Percentiles rank a stretch among this genome's conserved stretches.
Conservation (phyloP, 441 rosid genomes). For the Omphalea diandra region DNA sequence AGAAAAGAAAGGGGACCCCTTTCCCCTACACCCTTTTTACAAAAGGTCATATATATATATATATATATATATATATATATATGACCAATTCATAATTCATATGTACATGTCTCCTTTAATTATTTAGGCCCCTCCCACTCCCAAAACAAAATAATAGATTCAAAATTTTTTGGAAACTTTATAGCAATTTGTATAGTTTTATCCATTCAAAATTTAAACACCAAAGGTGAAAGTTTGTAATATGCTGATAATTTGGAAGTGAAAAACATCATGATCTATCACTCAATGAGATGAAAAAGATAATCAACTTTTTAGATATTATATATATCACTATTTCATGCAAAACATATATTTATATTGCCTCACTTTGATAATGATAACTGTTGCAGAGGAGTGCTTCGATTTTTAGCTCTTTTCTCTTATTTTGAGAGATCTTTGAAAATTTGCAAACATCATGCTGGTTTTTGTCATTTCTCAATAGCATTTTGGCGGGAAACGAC, state of each 20-base stretch:
- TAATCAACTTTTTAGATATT: conserved; percentile 31
- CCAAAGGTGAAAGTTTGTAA: conserved; percentile 21
- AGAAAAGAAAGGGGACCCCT: neutral
- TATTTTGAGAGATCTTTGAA: conserved; percentile 14
- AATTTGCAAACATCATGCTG: neutral
- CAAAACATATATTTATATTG: conserved; percentile 11
- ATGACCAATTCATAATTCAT: conserved; percentile 12
- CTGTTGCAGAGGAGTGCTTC: conserved; percentile 30
- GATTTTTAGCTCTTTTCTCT: conserved; percentile 9
- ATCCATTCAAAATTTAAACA: conserved; percentile 33
- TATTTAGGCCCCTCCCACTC: neutral
- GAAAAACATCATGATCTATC: conserved; percentile 51
- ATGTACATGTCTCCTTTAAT: neutral
- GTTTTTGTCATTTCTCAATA: conserved; percentile 17
- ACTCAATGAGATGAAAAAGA: conserved; percentile 43
- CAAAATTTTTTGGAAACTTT: conserved; percentile 20
- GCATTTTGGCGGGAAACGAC: conserved; percentile 29
- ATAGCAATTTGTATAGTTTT: neutral
- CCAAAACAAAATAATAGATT: conserved; percentile 4
- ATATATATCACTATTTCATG: conserved; percentile 28
- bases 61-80: too few species aligned
- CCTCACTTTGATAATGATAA: conserved; percentile 24
- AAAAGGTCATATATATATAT: too few species aligned
- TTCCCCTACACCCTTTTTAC: neutral
- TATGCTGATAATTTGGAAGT: conserved; percentile 31